Conservation (phyloP, 2,329 filamentous ascomycete species). For the Rosellinia necatrix region DNA sequence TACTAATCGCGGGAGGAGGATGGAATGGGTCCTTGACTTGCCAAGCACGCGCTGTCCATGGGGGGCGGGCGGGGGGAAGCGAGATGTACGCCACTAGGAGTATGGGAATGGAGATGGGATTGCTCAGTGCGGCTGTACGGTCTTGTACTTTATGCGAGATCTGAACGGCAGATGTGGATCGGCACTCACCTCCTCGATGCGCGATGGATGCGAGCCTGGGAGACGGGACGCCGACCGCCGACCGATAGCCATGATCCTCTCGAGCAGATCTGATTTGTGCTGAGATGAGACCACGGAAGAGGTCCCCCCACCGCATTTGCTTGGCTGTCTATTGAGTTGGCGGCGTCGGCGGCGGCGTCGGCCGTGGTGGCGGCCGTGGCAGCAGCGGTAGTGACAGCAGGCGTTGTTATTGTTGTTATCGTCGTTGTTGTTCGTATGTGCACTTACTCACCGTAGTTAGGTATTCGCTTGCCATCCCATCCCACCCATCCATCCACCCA, state of each 20-base stretch:
- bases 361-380: too few species aligned
- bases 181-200: constrained; percentile 12
- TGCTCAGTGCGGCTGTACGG: constrained; percentile 17
- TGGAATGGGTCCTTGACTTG: background rate
- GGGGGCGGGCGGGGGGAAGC: too few species aligned
- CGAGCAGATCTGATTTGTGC: constrained; percentile 1
- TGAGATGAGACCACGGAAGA: background rate
- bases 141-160: constrained; percentile 22
- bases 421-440: too few species aligned
- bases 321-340: background rate
- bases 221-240: background rate
- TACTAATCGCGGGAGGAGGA: background rate
- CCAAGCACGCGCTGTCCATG: constrained; percentile 16
- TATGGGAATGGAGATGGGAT: constrained; percentile 7
- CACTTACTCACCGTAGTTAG: too few species aligned
- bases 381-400: too few species aligned
- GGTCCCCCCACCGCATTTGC: background rate
- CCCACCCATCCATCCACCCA: too few species aligned
- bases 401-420: too few species aligned
- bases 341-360: background rate
- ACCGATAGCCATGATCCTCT: constrained; percentile 4
- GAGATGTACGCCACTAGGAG: constrained; percentile 11
- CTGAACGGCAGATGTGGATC: constrained; percentile 28
- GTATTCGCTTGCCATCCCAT: too few species aligned
- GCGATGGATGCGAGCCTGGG: constrained; percentile 12